A percentile compares a stretch with the other conserved stretches of the same genome.
These are phyloP conservation scores for Mortierella sp. DNA, from an alignment of 371 early-diverging fungal species.

Conservation along the genomic window DNA sequence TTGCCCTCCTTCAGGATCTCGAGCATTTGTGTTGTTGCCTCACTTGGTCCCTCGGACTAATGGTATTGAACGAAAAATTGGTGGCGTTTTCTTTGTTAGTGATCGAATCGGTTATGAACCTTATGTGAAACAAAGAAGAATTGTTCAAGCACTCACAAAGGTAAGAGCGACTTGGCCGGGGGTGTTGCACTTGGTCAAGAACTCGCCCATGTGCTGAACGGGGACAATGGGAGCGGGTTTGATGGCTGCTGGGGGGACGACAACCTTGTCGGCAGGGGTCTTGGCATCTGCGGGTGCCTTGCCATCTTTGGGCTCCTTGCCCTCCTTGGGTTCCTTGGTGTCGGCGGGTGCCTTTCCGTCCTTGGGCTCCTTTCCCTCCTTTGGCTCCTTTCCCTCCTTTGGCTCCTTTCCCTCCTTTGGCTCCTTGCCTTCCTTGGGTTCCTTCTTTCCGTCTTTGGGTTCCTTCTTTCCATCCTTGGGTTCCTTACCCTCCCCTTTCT, in stretches of 20 bases:
- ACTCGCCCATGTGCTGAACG: constrained; percentile 54
- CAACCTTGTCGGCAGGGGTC: background rate
- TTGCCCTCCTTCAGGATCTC: constrained; percentile 66
- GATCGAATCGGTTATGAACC: background rate
- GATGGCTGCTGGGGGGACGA: constrained; percentile 10
- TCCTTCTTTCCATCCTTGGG: constrained; percentile 6
- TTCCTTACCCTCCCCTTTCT: constrained; percentile 4
- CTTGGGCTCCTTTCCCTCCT: background rate
- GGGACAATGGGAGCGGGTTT: constrained; percentile 48
- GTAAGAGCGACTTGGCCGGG: constrained; percentile 69
- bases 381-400: background rate
- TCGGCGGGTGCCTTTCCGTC: background rate
- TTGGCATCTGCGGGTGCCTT: background rate
- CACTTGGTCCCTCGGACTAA: constrained; percentile 75
- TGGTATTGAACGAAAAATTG: background rate
- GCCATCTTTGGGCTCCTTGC: background rate
- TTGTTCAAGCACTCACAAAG: constrained; percentile 57
- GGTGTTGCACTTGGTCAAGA: constrained; percentile 62
- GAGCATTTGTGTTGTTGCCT: constrained; percentile 69
- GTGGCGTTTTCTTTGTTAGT: background rate
- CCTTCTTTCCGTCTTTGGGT: constrained; percentile 19
- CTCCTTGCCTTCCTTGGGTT: constrained; percentile 5
- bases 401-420: background rate
- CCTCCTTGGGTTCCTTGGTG: background rate
- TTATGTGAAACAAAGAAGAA: background rate